Percentiles rank a stretch among this genome's conserved stretches.
These are phyloP conservation scores for Cryptococcus deneoformans DNA, from an alignment of 1,284 basidiomycete species.

Conservation along the genomic window DNA sequence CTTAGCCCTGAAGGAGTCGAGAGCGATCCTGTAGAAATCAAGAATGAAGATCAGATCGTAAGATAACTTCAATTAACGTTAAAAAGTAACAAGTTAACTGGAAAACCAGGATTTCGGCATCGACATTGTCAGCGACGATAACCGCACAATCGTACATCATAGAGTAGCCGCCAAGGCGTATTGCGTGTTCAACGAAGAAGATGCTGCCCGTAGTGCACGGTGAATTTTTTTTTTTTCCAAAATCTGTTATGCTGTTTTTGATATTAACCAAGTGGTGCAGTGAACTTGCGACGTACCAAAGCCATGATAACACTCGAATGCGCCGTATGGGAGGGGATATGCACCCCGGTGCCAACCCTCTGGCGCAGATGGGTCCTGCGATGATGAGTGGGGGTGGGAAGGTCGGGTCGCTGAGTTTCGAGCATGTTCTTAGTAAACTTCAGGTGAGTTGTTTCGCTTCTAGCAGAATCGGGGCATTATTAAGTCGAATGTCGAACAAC, in stretches of 20 bases:
- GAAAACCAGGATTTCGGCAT: slow-evolving; percentile 86
- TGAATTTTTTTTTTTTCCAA: slow-evolving; percentile 13
- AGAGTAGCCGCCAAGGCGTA: slow-evolving; percentile 94
- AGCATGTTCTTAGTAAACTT: slow-evolving; percentile 53
- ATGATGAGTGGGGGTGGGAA: slow-evolving; percentile 48
- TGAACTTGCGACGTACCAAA: slow-evolving; percentile 43
- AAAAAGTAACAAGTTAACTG: neutral
- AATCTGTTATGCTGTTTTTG: neutral
- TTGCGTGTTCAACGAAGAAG: slow-evolving; percentile 82
- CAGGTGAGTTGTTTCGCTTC: slow-evolving; percentile 40
- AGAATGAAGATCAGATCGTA: slow-evolving; percentile 88
- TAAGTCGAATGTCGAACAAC: slow-evolving; percentile 26
- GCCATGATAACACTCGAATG: slow-evolving; percentile 29
- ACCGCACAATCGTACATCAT: slow-evolving; percentile 97
- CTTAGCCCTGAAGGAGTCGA: slow-evolving; percentile 88
- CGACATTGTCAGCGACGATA: slow-evolving; percentile 98
- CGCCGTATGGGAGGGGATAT: slow-evolving; percentile 4
- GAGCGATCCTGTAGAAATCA: slow-evolving; percentile 90
- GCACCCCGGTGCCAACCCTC: slow-evolving; percentile 3
- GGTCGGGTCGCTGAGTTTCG: slow-evolving; percentile 50
- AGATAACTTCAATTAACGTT: slow-evolving; percentile 34
- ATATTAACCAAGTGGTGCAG: slow-evolving; percentile 16
- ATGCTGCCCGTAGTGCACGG: slow-evolving; percentile 55
- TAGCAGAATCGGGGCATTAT: neutral
- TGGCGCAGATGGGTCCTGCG: slow-evolving; percentile 27